These are phyloP conservation scores for Scedosporium apiospermum DNA, from an alignment of 2,329 filamentous ascomycete species.

Conservation along the genomic window DNA sequence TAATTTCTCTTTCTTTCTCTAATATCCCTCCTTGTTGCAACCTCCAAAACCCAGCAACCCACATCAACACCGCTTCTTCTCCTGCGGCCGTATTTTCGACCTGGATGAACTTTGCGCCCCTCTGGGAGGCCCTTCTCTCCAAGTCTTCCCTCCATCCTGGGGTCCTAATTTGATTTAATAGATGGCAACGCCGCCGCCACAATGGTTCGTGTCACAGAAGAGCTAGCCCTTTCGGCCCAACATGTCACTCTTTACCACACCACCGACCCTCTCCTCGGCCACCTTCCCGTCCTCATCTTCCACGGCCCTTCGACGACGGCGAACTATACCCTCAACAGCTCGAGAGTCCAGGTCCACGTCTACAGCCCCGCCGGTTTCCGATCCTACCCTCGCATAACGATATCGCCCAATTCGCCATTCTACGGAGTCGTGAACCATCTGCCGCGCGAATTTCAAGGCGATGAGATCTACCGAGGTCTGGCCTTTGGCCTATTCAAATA, in stretches of 20 bases:
- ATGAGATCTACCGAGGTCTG: slow-evolving; percentile 82
- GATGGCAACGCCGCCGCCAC: slow-evolving; percentile 25
- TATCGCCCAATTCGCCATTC: slow-evolving; percentile 84
- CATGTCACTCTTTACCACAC: slow-evolving; percentile 82
- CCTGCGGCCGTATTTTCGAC: slow-evolving; percentile 1
- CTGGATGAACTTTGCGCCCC: slow-evolving; percentile 2
- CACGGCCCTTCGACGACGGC: slow-evolving; percentile 84
- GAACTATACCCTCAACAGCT: slow-evolving; percentile 79
- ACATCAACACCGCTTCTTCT: background rate
- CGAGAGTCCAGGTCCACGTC: slow-evolving; percentile 89
- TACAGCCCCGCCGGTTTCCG: slow-evolving; percentile 82
- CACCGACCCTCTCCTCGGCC: slow-evolving; percentile 71
- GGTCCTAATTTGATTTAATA: background rate
- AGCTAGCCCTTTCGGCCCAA: slow-evolving; percentile 71
- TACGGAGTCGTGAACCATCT: slow-evolving; percentile 86
- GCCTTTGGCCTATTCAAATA: slow-evolving; percentile 93
- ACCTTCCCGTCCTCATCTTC: slow-evolving; percentile 80
- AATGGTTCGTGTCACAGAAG: slow-evolving; percentile 78
- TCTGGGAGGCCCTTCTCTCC: slow-evolving; percentile 3
- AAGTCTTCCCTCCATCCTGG: slow-evolving; percentile 4
- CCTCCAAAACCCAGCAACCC: background rate
- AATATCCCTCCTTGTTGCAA: background rate
- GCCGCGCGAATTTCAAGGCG: slow-evolving; percentile 88
- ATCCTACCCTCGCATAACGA: slow-evolving; percentile 82
- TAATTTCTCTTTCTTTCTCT: background rate